Percentiles rank a stretch among this genome's conserved stretches.
These are phyloP conservation scores for Lentinula edodes DNA, from an alignment of 768 basidiomycete species.

Conservation along the genomic window DNA sequence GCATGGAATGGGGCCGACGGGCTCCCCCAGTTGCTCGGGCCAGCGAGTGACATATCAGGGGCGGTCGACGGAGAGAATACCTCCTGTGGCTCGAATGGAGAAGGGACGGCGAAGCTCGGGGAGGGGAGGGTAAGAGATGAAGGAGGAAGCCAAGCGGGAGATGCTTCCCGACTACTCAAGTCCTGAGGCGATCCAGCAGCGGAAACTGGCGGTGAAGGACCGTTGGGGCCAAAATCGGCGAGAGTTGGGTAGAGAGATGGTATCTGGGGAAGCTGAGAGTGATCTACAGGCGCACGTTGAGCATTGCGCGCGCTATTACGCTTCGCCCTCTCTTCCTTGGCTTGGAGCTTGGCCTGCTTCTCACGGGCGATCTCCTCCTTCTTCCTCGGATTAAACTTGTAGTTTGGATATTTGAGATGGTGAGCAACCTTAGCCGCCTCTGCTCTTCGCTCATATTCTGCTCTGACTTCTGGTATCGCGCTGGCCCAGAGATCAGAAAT, in stretches of 20 bases:
- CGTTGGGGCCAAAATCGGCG: constrained; percentile 25
- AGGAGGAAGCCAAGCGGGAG: background rate
- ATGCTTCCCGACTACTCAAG: constrained; percentile 7
- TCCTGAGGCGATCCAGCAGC: constrained; percentile 41
- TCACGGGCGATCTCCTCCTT: constrained; percentile 43
- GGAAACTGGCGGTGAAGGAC: constrained; percentile 51
- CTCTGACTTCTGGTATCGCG: constrained; percentile 42
- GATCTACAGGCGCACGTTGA: constrained; percentile 8
- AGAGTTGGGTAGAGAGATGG: constrained; percentile 14
- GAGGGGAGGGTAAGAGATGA: background rate
- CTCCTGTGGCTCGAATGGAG: background rate
- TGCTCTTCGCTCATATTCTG: constrained; percentile 46
- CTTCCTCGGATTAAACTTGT: constrained; percentile 52
- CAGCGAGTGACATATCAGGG: background rate
- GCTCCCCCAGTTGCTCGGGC: constrained; percentile 2
- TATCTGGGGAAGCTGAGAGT: constrained; percentile 12
- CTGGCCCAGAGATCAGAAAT: constrained; percentile 63
- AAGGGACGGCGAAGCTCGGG: background rate
- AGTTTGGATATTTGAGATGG: constrained; percentile 44
- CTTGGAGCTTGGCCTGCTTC: constrained; percentile 32
- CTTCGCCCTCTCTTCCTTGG: constrained; percentile 28
- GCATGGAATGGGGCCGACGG: background rate
- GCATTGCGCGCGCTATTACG: constrained; percentile 12
- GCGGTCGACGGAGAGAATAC: background rate
- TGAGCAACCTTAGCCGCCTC: constrained; percentile 51